phyloP scores from a whole-genome alignment of 768 basidiomycete genomes.

The Baorangia bicolor region DNA sequence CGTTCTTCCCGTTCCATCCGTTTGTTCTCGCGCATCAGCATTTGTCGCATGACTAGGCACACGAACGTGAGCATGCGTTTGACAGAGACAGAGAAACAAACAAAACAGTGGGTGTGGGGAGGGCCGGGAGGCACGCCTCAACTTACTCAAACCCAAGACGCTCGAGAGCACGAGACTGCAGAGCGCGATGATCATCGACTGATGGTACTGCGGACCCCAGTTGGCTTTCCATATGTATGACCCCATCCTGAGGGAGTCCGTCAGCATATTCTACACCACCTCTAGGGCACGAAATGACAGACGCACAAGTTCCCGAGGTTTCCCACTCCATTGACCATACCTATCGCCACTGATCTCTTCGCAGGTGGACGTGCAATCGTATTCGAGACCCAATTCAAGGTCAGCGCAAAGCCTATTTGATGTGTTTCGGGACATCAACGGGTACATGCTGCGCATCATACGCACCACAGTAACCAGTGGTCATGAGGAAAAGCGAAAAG shows the following conservation, averaged over 20 bases:
- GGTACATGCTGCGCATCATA: neutral
- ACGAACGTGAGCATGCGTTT: neutral
- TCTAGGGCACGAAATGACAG: neutral
- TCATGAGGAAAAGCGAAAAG: constrained; percentile 65
- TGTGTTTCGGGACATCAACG: neutral
- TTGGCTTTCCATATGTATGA: constrained; percentile 59
- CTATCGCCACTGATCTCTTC: constrained; percentile 52
- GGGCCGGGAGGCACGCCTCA: neutral
- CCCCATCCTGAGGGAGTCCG: constrained; percentile 43
- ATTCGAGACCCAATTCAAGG: constrained; percentile 62
- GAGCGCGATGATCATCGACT: constrained; percentile 54
- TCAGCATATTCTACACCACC: neutral
- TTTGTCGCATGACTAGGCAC: constrained; percentile 39
- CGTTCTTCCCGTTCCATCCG: constrained; percentile 50
- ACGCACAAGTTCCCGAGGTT: constrained; percentile 60
- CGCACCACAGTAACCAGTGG: constrained; percentile 46
- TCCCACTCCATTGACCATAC: constrained; percentile 60
- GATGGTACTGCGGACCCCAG: constrained; percentile 66
- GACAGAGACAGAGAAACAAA: neutral
- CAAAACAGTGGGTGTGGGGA: neutral
- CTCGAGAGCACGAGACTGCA: constrained; percentile 33
- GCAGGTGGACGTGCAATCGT: constrained; percentile 59
- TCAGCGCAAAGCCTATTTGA: constrained; percentile 40
- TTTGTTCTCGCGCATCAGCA: constrained; percentile 51
- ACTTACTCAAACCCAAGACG: constrained; percentile 36